phyloP scores from a whole-genome alignment of 2,329 filamentous ascomycete genomes.

The Beauveria australis region DNA sequence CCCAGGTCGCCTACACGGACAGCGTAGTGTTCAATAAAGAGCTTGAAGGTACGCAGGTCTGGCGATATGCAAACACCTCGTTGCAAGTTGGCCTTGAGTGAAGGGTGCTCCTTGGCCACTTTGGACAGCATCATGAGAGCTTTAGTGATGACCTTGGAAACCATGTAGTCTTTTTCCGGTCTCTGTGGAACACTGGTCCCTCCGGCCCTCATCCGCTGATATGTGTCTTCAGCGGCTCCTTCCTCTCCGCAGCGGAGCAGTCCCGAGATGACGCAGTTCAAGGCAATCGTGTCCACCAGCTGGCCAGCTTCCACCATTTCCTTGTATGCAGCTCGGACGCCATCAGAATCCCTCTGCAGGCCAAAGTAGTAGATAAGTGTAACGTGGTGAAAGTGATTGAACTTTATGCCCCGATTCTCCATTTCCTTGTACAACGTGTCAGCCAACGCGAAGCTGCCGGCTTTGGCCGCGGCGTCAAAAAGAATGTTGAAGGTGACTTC shows the following conservation, averaged over 20 bases:
- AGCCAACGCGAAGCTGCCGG: conserved; percentile 73
- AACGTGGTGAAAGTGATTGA: conserved; percentile 74
- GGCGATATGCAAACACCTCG: conserved; percentile 58
- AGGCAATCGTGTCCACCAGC: conserved; percentile 75
- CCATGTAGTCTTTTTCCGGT: conserved; percentile 38
- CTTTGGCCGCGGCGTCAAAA: conserved; percentile 80
- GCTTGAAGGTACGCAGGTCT: conserved; percentile 69
- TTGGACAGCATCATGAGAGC: conserved; percentile 50
- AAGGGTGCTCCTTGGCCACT: conserved; percentile 46
- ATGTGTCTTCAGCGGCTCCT: conserved; percentile 69
- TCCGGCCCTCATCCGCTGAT: conserved; percentile 70
- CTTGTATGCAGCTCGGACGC: conserved; percentile 67
- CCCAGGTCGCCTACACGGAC: conserved; percentile 60
- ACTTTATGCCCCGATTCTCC: conserved; percentile 54
- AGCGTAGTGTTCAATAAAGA: conserved; percentile 70
- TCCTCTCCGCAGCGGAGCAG: conserved; percentile 71
- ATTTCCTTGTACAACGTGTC: conserved; percentile 83
- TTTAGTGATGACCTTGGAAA: conserved; percentile 42
- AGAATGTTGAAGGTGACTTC: conserved; percentile 88
- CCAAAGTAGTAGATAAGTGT: conserved; percentile 80
- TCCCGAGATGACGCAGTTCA: conserved; percentile 80
- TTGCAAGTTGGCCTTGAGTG: conserved; percentile 49
- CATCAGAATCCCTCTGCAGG: conserved; percentile 62
- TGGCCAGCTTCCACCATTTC: conserved; percentile 79
- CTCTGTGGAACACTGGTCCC: conserved; percentile 32